phyloP scores from a whole-genome alignment of 495 filamentous ascomycete species.

The Podospora tetraspora region DNA sequence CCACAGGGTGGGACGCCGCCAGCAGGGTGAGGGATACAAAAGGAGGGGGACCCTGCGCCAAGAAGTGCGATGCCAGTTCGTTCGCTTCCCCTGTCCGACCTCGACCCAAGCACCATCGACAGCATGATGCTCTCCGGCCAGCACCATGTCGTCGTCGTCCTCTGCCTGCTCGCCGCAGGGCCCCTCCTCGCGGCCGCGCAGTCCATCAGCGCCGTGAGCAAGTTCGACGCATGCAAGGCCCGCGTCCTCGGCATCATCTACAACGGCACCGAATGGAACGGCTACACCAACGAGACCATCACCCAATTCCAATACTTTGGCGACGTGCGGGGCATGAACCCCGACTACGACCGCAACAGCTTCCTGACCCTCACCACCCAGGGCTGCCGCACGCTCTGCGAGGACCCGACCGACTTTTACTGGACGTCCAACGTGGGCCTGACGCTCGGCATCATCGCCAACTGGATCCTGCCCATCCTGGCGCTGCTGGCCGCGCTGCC shows the following conservation, averaged over 20 bases:
- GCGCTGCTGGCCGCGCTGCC: conserved; percentile 18
- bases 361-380: not conserved
- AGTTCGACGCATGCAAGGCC: not conserved
- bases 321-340: not conserved
- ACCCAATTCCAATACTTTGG: not conserved
- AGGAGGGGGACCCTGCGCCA: not conserved
- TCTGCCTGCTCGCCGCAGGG: not conserved
- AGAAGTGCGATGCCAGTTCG: not conserved
- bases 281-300: not conserved
- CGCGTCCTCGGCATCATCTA: not conserved
- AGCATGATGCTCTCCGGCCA: not conserved
- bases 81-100: not conserved
- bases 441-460: conserved; percentile 13
- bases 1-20: too few species aligned
- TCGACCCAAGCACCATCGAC: not conserved
- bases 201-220: not conserved
- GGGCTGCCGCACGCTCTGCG: conserved; percentile 18
- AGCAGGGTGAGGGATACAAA: not conserved
- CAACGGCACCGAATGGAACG: not conserved
- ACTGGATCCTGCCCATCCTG: conserved; percentile 22
- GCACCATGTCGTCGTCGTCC: not conserved
- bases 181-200: not conserved
- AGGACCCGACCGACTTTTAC: conserved; percentile 19
- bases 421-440: conserved; percentile 3
- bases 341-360: not conserved